A percentile compares a stretch with the other conserved stretches of the same genome.
These are phyloP conservation scores for Pyrenochaeta sp. DNA, from an alignment of 2,329 filamentous ascomycete genomes.

Conservation along the genomic window DNA sequence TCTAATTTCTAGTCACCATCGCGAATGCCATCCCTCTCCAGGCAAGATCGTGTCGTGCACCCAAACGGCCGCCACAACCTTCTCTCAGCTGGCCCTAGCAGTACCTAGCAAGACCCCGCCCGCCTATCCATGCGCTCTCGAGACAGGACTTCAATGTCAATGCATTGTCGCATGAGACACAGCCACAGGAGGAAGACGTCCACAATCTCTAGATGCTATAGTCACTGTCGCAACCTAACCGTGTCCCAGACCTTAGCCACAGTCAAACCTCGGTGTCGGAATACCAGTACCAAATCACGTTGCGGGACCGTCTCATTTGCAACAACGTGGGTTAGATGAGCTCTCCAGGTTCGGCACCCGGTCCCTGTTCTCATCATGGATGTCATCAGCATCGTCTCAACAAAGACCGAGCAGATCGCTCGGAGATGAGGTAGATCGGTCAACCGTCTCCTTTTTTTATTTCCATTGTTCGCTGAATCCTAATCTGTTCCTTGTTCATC, in stretches of 20 bases:
- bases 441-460: neutral
- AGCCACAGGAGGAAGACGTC: conserved; percentile 13
- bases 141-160: conserved; percentile 12
- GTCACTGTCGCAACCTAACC: neutral
- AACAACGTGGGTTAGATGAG: conserved; percentile 15
- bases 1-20: conserved; percentile 6
- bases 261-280: conserved; percentile 8
- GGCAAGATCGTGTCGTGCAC: conserved; percentile 2
- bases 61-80: conserved; percentile 15
- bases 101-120: conserved; percentile 3
- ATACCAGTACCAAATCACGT: conserved; percentile 2
- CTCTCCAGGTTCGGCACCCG: neutral
- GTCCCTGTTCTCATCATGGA: neutral
- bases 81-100: conserved; percentile 14
- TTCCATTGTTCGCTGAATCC: neutral
- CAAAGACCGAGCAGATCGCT: conserved; percentile 10
- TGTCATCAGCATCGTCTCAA: conserved; percentile 2
- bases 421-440: conserved; percentile 20
- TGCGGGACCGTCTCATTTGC: conserved; percentile 7
- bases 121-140: conserved; percentile 15
- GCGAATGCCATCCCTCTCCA: neutral
- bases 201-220: conserved; percentile 4
- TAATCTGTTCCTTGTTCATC: neutral
- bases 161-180: conserved; percentile 18
- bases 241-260: neutral